These are phyloP conservation scores for Penicillium sp. DNA, from an alignment of 2,329 filamentous ascomycete genomes.

Conservation along the genomic window DNA sequence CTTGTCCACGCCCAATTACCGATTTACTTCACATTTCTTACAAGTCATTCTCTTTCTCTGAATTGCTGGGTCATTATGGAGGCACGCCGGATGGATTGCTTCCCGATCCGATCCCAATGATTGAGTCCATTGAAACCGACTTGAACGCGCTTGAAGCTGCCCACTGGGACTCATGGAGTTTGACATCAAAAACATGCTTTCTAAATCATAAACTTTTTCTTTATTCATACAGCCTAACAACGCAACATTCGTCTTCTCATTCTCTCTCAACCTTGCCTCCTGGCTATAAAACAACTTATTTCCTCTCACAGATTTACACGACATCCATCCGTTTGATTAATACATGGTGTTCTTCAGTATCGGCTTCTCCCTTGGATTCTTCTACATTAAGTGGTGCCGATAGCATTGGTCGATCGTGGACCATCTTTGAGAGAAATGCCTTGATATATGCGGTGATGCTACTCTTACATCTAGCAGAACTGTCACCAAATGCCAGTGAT, in stretches of 20 bases:
- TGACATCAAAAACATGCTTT: neutral
- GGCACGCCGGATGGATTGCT: neutral
- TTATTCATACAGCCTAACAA: neutral
- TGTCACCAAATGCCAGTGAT: neutral
- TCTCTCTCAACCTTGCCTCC: neutral
- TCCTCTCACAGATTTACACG: neutral
- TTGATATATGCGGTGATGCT: constrained; percentile 1
- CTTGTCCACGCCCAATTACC: neutral
- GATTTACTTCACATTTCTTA: neutral
- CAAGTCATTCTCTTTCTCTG: neutral
- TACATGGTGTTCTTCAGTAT: neutral
- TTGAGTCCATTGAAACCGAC: neutral
- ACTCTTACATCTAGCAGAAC: neutral
- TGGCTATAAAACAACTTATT: neutral
- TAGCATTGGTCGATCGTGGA: neutral
- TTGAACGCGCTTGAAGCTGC: neutral
- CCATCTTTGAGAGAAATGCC: neutral
- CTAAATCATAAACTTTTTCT: neutral
- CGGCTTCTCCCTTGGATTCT: neutral
- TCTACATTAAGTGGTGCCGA: neutral
- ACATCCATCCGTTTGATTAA: neutral
- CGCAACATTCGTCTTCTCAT: neutral
- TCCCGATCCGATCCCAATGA: neutral
- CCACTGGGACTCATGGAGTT: neutral
- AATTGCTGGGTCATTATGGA: neutral